Evolutionary conservation across 2,329 filamentous ascomycete species (phyloP).

Genomic region (Aspergillus sp.): DNA sequence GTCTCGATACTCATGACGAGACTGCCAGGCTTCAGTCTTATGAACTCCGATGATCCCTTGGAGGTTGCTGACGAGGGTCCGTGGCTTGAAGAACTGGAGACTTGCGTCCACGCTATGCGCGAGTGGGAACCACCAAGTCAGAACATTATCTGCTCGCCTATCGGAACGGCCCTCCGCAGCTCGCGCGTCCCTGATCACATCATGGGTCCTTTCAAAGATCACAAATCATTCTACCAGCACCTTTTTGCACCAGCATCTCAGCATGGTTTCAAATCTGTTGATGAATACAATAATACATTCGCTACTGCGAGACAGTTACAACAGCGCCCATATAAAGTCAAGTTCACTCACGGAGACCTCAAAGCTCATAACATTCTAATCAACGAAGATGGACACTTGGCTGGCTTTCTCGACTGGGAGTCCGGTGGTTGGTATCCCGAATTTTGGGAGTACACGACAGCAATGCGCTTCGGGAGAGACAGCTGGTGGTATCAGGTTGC

Average conservation of each 20-base stretch:
- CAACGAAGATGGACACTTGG: not conserved
- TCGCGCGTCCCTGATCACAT: conserved; percentile 36
- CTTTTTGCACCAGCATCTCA: conserved; percentile 31
- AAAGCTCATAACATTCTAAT: not conserved
- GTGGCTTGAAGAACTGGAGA: conserved; percentile 38
- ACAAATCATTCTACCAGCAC: conserved; percentile 32
- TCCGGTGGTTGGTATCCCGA: not conserved
- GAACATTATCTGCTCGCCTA: conserved; percentile 33
- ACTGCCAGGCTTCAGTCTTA: conserved; percentile 37
- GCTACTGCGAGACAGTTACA: conserved; percentile 21
- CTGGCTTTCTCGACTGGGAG: not conserved
- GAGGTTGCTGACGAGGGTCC: conserved; percentile 31
- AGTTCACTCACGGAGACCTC: not conserved
- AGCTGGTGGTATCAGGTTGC: conserved; percentile 29
- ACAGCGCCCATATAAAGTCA: not conserved
- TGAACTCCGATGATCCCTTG: conserved; percentile 31
- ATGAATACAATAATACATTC: conserved; percentile 30
- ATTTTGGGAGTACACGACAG: conserved; percentile 22
- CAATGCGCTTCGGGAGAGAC: conserved; percentile 20
- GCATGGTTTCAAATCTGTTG: conserved; percentile 30
- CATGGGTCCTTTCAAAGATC: conserved; percentile 34
- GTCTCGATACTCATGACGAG: conserved; percentile 37
- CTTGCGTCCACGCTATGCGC: conserved; percentile 39
- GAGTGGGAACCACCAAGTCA: conserved; percentile 33
- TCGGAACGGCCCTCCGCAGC: conserved; percentile 34